These are phyloP conservation scores for Penicillium sp. DNA, from an alignment of 2,329 filamentous ascomycete species.

Conservation along the genomic window DNA sequence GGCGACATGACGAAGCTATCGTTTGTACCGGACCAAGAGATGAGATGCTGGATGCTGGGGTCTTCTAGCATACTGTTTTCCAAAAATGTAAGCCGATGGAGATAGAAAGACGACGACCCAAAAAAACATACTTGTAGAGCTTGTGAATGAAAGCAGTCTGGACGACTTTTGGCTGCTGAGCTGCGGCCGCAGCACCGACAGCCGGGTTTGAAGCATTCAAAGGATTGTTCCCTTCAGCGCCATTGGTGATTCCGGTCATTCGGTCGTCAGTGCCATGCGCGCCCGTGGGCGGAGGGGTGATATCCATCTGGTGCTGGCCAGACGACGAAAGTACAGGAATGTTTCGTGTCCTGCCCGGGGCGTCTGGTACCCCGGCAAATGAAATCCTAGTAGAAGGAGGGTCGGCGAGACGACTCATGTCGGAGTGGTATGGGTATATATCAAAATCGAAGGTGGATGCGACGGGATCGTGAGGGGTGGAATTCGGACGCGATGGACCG, in stretches of 20 bases:
- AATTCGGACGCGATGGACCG: constrained; percentile 17
- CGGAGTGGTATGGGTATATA: constrained; percentile 7
- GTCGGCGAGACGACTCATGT: constrained; percentile 43
- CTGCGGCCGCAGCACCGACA: constrained; percentile 49
- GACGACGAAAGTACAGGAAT: constrained; percentile 49
- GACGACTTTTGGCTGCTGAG: constrained; percentile 94
- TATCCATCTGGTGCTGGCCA: constrained; percentile 50
- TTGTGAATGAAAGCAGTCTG: constrained; percentile 99
- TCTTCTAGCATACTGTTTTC: constrained; percentile 87
- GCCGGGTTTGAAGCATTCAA: constrained; percentile 31
- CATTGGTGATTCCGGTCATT: constrained; percentile 35
- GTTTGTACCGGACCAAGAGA: constrained; percentile 89
- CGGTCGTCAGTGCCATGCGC: constrained; percentile 53
- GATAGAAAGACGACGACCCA: not conserved
- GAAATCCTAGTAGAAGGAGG: constrained; percentile 41
- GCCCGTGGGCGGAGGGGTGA: constrained; percentile 46
- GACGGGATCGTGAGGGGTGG: constrained; percentile 10
- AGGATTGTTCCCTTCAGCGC: constrained; percentile 26
- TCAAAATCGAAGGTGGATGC: constrained; percentile 7
- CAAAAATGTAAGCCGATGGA: constrained; percentile 15
- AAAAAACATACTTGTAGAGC: constrained; percentile 77
- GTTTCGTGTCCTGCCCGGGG: constrained; percentile 47
- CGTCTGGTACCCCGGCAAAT: constrained; percentile 42
- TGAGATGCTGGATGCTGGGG: constrained; percentile 85
- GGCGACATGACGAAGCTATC: constrained; percentile 99